Base-by-base conservation (phyloP, 2,329 filamentous ascomycete genomes). In the Fusarium abutilonis region DNA sequence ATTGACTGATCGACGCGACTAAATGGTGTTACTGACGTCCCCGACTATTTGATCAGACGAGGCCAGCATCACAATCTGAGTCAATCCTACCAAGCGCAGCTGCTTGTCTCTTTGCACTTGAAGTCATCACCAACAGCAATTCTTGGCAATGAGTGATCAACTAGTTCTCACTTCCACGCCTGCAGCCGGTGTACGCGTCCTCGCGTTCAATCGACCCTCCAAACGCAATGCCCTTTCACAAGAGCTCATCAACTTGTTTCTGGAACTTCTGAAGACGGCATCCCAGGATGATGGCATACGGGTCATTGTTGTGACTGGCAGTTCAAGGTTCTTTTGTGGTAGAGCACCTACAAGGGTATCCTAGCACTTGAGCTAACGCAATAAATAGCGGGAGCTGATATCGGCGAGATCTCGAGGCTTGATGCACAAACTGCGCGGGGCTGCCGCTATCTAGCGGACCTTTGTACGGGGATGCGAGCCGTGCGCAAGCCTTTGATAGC, bases 151-250 rank as follows among this genome's bases (percentile, higher is more conserved):
- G 66, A 60, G 38, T n/a, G 44, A 67, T 17, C 39, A 52, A 13
- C 23, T 71, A 8, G 57, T 75, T 19, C 58, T 71, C 13, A 61
- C 70, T 38, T 69, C 69, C 11, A 68, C 72, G 36, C 67, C 74
- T 6, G 59, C 57, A 14, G 68, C 70, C 9, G 76, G 75, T 36
- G 76, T 85, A 28, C 75, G 81, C 14, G 69, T 84, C 10, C 66
- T 86, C 49, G 78, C 80, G 14, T 70, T 85, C 52, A 83, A 85
- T 73, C 78, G 84, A 6, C 84, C 82, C 3, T 76, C 77, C 28
- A 86, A 86, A 67, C 78, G 82, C 62, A 87, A 87, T 76, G 84
- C 85, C 19, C 80, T 86, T 63, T 85, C 83, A 2, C 75, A 78
- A 52, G 71, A 71, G 42, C 79, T 85, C 76, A 81, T 84, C 64